phyloP scores from a whole-genome alignment of 768 basidiomycete species.

The Lentinula boryana region DNA sequence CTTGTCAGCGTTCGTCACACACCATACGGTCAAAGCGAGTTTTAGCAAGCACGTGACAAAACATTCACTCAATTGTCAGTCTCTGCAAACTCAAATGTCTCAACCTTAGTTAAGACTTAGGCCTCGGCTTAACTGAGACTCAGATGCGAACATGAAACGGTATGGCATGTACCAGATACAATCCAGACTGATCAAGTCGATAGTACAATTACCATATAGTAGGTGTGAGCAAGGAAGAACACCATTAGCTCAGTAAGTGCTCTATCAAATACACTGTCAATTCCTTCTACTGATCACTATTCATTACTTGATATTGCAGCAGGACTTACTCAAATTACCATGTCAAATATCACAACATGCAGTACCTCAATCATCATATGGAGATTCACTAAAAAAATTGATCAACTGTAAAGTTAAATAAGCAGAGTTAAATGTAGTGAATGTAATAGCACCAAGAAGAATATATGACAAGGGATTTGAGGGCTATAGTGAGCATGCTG shows the following conservation, averaged over 20 bases:
- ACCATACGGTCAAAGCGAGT: background rate
- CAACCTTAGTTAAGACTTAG: background rate
- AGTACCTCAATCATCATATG: no score
- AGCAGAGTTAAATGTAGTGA: no score
- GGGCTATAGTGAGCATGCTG: background rate
- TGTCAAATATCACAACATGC: no score
- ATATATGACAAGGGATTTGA: background rate
- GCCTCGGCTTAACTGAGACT: background rate
- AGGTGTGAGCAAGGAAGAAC: background rate
- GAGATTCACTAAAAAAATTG: no score
- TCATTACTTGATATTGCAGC: no score
- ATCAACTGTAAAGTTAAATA: no score
- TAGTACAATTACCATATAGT: background rate
- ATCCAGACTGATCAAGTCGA: background rate
- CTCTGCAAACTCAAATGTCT: no score
- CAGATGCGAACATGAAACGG: background rate
- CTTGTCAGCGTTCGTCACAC: no score
- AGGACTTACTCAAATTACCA: no score
- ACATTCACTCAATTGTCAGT: no score
- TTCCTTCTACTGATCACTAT: no score
- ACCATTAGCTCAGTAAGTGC: background rate
- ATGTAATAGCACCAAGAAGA: background rate
- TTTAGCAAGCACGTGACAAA: background rate
- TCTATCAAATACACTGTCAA: background rate
- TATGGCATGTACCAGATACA: background rate